Evolutionary conservation across 768 basidiomycete genomes (phyloP).

Genomic region (Xanthoconium stramineum): DNA sequence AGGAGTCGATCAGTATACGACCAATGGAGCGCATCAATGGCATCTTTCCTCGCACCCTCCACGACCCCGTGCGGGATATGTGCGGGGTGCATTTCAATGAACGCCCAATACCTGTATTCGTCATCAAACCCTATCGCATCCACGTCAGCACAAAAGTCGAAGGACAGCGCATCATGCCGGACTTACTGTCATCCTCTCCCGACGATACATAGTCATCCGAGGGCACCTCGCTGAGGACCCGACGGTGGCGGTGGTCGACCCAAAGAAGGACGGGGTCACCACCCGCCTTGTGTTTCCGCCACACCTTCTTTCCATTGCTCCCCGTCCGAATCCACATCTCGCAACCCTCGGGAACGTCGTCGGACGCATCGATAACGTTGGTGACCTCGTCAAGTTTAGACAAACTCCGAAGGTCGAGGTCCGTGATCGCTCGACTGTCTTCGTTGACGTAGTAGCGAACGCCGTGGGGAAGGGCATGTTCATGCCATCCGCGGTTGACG

Average conservation of each 20-base stretch:
- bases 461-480: conserved; percentile 72
- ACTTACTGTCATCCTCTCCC: conserved; percentile 42
- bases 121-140: conserved; percentile 58
- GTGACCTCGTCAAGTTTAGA: conserved; percentile 42
- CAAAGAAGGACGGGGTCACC: conserved; percentile 45
- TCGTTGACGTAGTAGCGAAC: conserved; percentile 69
- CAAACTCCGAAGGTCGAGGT: conserved; percentile 59
- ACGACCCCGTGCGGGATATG: conserved; percentile 55
- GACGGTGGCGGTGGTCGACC: conserved; percentile 63
- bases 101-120: conserved; percentile 81
- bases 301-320: conserved; percentile 25
- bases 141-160: neutral
- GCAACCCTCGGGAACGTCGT: conserved; percentile 40
- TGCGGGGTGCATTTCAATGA: conserved; percentile 75
- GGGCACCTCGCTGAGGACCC: conserved; percentile 47
- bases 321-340: conserved; percentile 63
- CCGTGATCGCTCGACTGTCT: conserved; percentile 60
- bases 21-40: conserved; percentile 76
- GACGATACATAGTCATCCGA: conserved; percentile 24
- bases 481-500: conserved; percentile 61
- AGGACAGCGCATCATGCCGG: neutral
- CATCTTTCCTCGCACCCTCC: conserved; percentile 56
- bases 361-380: conserved; percentile 32
- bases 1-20: conserved; percentile 77
- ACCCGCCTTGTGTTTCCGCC: conserved; percentile 30